A percentile compares a stretch with the other conserved stretches of the same genome.
phyloP scores from a whole-genome alignment of 192 early-diverging fungal species.

The Chytriomyces sp. region DNA sequence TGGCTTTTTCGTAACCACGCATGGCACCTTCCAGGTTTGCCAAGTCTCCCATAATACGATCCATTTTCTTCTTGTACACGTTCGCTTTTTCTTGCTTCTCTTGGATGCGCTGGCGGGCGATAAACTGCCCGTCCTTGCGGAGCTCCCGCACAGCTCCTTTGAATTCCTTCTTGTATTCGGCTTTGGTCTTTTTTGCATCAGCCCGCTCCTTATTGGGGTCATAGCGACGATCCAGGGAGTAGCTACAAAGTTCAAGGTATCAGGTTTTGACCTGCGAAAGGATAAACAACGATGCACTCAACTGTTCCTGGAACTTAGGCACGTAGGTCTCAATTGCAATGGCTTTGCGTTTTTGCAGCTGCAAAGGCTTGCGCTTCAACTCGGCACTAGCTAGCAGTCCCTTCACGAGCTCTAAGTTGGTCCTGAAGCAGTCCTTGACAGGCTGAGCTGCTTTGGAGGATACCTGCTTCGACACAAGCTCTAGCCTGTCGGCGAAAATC shows the following conservation, averaged over 20 bases:
- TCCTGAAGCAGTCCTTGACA: slow-evolving; percentile 2
- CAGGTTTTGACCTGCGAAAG: neutral
- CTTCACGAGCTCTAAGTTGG: slow-evolving; percentile 16
- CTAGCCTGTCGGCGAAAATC: slow-evolving; percentile 27
- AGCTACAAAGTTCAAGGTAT: slow-evolving; percentile 39
- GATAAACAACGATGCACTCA: slow-evolving; percentile 19
- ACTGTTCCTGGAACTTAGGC: slow-evolving; percentile 87
- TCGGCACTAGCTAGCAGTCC: slow-evolving; percentile 15
- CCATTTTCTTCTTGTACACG: slow-evolving; percentile 87
- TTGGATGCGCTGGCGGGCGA: slow-evolving; percentile 71
- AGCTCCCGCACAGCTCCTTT: slow-evolving; percentile 95
- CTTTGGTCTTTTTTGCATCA: slow-evolving; percentile 73
- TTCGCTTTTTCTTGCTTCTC: slow-evolving; percentile 77
- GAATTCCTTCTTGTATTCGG: slow-evolving; percentile 88
- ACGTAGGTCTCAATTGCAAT: slow-evolving; percentile 83
- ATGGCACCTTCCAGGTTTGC: slow-evolving; percentile 78
- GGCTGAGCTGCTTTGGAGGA: neutral
- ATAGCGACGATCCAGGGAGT: slow-evolving; percentile 75
- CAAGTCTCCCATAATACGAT: slow-evolving; percentile 81
- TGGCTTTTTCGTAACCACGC: slow-evolving; percentile 49
- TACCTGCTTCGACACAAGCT: neutral
- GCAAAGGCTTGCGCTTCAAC: slow-evolving; percentile 66
- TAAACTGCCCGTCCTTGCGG: slow-evolving; percentile 89
- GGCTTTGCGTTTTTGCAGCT: slow-evolving; percentile 82
- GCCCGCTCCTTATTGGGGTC: slow-evolving; percentile 78